Evolutionary conservation across 1,284 basidiomycete species (phyloP).

Genomic region (Cryptococcus deneoformans): DNA sequence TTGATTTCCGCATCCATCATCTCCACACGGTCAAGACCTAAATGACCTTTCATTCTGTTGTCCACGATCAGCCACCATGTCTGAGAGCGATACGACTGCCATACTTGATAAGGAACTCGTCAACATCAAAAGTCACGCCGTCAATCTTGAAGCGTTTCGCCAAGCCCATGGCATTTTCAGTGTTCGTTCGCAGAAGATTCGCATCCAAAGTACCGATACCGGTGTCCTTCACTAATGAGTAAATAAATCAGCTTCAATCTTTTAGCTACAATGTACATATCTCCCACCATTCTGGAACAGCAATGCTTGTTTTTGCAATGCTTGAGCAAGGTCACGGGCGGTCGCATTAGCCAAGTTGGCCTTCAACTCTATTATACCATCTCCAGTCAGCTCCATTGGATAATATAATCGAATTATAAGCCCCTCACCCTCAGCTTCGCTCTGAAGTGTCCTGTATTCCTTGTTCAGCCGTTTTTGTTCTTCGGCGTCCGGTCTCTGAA

Average conservation of each 20-base stretch:
- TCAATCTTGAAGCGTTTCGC: constrained; percentile 47
- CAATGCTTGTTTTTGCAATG: constrained; percentile 16
- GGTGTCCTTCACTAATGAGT: constrained; percentile 28
- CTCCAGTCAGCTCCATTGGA: not conserved
- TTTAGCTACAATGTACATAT: not conserved
- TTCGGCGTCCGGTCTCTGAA: constrained; percentile 22
- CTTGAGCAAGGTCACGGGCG: constrained; percentile 16
- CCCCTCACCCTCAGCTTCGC: constrained; percentile 30
- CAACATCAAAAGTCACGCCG: constrained; percentile 49
- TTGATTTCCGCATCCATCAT: constrained; percentile 18
- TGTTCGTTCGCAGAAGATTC: constrained; percentile 25
- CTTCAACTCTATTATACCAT: constrained; percentile 24
- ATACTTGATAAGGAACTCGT: constrained; percentile 49
- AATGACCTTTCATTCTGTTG: constrained; percentile 27
- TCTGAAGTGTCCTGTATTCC: constrained; percentile 28
- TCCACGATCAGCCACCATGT: not conserved
- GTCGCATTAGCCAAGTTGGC: constrained; percentile 30
- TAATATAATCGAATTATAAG: not conserved
- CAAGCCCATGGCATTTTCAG: constrained; percentile 30
- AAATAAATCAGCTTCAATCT: not conserved
- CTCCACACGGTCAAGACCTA: constrained; percentile 32
- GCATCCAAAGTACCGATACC: constrained; percentile 49
- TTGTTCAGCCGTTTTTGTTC: constrained; percentile 21
- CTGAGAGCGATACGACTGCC: constrained; percentile 13
- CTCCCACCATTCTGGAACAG: constrained; percentile 28